Conservation (phyloP, 192 early-diverging fungal genomes). For the Coemansia aciculifera region DNA sequence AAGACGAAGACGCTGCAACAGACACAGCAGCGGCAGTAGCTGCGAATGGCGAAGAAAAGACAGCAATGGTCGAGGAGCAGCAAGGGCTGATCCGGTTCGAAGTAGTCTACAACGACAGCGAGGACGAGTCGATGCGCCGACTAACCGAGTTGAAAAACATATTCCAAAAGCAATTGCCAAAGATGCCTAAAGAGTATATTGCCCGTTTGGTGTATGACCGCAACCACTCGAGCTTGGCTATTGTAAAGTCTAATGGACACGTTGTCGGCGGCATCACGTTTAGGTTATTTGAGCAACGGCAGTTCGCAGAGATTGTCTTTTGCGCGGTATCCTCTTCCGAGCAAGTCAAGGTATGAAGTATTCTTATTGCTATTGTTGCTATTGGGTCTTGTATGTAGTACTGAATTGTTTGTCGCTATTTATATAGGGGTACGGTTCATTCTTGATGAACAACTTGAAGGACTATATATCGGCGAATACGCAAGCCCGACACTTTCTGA, state of each 20-base stretch:
- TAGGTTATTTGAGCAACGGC: constrained; percentile 80
- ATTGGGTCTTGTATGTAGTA: not conserved
- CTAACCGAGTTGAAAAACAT: constrained; percentile 94
- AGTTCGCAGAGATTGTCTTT: constrained; percentile 99
- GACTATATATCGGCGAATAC: constrained; percentile 81
- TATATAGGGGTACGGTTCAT: constrained; percentile 89
- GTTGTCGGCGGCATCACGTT: constrained; percentile 96
- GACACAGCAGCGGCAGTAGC: not conserved
- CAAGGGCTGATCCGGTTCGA: constrained; percentile 67
- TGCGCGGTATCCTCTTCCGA: constrained; percentile 88
- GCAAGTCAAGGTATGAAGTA: constrained; percentile 77
- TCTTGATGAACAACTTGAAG: constrained; percentile 94
- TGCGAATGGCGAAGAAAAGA: constrained; percentile 51
- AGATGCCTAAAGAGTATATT: constrained; percentile 99
- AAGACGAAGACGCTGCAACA: constrained; percentile 19
- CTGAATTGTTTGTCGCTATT: not conserved
- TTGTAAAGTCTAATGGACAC: constrained; percentile 57
- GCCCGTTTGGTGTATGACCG: constrained; percentile 94
- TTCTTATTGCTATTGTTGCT: not conserved
- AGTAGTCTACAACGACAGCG: constrained; percentile 81
- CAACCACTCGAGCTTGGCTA: constrained; percentile 85
- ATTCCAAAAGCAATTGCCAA: constrained; percentile 95
- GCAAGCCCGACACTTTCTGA: constrained; percentile 84
- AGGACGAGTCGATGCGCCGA: constrained; percentile 78
- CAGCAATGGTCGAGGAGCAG: constrained; percentile 65